phyloP scores from a whole-genome alignment of 2,329 filamentous ascomycete species.

The Botryosphaeria dothidea region DNA sequence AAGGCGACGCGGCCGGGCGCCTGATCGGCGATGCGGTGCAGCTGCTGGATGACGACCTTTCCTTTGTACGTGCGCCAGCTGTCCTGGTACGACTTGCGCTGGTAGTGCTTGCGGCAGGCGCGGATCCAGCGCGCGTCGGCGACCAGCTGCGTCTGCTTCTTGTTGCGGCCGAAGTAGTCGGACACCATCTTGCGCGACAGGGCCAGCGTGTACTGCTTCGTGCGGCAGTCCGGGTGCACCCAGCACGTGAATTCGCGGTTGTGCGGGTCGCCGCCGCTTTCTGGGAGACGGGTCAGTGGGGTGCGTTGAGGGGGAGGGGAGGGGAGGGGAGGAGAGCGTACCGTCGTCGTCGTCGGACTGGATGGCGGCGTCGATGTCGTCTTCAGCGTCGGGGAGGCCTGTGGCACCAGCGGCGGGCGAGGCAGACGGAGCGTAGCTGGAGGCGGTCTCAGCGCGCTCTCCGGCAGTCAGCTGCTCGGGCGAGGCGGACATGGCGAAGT shows the following conservation, averaged over 20 bases:
- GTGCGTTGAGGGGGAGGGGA: not conserved
- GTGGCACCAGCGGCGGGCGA: not conserved
- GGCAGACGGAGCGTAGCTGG: not conserved
- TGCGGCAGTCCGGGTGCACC: conserved; percentile 27
- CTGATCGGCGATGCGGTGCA: conserved; percentile 32
- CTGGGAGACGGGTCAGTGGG: not conserved
- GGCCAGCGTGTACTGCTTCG: conserved; percentile 34
- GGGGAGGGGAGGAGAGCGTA: not conserved
- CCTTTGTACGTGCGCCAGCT: conserved; percentile 38
- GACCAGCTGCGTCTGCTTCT: conserved; percentile 33
- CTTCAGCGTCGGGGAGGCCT: not conserved
- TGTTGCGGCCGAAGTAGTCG: conserved; percentile 43
- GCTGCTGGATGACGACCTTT: conserved; percentile 34
- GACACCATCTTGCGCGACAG: conserved; percentile 42
- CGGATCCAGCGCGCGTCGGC: conserved; percentile 32
- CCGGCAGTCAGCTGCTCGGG: not conserved
- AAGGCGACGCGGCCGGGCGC: conserved; percentile 35
- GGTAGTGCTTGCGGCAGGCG: conserved; percentile 43
- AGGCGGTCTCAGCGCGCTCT: not conserved
- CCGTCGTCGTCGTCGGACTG: not conserved
- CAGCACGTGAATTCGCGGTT: conserved; percentile 15
- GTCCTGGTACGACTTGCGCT: conserved; percentile 41
- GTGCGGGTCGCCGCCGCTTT: not conserved
- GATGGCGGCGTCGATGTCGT: not conserved
- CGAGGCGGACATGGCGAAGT: not conserved